These are phyloP conservation scores for Plantago elongata DNA, from an alignment of 257 asterid species.

Conservation along the genomic window DNA sequence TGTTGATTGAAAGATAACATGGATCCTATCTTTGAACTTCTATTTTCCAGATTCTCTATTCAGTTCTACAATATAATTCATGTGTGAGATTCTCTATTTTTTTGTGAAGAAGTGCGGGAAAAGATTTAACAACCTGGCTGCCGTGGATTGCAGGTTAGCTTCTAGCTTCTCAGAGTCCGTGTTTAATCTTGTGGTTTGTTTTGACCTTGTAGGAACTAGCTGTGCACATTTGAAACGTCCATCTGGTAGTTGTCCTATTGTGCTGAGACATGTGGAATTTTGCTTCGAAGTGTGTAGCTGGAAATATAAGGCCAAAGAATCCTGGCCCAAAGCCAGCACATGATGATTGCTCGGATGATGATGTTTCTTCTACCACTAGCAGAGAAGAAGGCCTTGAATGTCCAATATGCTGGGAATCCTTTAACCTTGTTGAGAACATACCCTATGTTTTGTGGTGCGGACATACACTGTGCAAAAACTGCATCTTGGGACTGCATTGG, in stretches of 20 bases:
- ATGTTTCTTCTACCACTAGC: constrained; percentile 51
- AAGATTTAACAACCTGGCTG: not conserved
- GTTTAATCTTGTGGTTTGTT: constrained; percentile 13
- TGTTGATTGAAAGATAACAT: not conserved
- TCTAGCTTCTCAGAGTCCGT: not conserved
- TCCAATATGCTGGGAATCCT: constrained; percentile 92
- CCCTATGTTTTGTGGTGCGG: constrained; percentile 95
- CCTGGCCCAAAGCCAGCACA: constrained; percentile 36
- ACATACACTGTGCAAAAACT: constrained; percentile 87
- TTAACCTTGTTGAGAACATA: constrained; percentile 79
- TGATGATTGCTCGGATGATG: constrained; percentile 73
- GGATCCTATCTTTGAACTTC: not conserved
- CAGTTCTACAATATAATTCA: not conserved
- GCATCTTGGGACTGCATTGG: constrained; percentile 80
- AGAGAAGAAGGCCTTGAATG: constrained; percentile 76
- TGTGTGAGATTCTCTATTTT: constrained; percentile 5
- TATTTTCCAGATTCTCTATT: not conserved
- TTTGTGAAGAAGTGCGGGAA: no score
- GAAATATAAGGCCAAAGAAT: constrained; percentile 43
- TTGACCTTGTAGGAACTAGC: constrained; percentile 20
- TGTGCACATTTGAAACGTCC: constrained; percentile 20
- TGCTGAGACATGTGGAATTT: constrained; percentile 58
- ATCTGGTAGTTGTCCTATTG: constrained; percentile 18
- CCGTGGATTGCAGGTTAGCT: not conserved
- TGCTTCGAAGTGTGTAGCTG: constrained; percentile 67